Percentiles rank a stretch among this genome's conserved stretches.
Conservation (phyloP, 2,329 filamentous ascomycete species). For the Venturia aucupariae region DNA sequence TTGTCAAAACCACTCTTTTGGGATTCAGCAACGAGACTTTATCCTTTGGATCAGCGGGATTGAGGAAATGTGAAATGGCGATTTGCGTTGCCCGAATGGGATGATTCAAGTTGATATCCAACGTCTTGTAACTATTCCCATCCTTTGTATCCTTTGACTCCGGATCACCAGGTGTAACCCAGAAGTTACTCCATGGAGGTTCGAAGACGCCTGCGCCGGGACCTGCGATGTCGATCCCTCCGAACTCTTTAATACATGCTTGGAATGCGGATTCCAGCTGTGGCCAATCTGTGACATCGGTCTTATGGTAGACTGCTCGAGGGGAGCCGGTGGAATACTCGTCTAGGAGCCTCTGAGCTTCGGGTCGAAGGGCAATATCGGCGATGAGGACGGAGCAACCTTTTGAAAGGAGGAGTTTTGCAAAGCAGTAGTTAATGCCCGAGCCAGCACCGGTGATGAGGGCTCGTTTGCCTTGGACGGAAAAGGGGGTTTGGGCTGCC, state of each 20-base stretch:
- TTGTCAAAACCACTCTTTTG: conserved; percentile 37
- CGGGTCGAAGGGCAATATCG: conserved; percentile 38
- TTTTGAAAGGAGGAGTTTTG: conserved; percentile 33
- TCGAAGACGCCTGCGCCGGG: conserved; percentile 43
- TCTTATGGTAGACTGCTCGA: conserved; percentile 35
- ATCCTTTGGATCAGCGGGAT: conserved; percentile 22
- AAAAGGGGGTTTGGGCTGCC: conserved; percentile 22
- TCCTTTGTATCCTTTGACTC: conserved; percentile 25
- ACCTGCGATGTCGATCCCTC: conserved; percentile 36
- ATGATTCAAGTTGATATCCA: conserved; percentile 41
- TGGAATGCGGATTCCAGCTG: conserved; percentile 27
- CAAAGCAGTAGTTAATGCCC: conserved; percentile 40
- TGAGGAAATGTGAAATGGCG: conserved; percentile 37
- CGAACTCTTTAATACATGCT: conserved; percentile 24
- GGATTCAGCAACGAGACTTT: conserved; percentile 32
- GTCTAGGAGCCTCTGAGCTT: conserved; percentile 35
- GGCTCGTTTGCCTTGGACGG: conserved; percentile 36
- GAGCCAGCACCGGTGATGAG: conserved; percentile 40
- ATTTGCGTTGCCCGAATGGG: conserved; percentile 40
- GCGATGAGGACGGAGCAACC: conserved; percentile 41
- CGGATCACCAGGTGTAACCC: conserved; percentile 35
- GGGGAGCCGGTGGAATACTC: conserved; percentile 24
- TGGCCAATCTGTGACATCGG: conserved; percentile 32
- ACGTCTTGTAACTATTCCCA: conserved; percentile 25
- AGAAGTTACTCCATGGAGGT: conserved; percentile 39